Evolutionary conservation across 2,329 filamentous ascomycete species (phyloP).

Genomic region (Amylocarpus encephaloides): DNA sequence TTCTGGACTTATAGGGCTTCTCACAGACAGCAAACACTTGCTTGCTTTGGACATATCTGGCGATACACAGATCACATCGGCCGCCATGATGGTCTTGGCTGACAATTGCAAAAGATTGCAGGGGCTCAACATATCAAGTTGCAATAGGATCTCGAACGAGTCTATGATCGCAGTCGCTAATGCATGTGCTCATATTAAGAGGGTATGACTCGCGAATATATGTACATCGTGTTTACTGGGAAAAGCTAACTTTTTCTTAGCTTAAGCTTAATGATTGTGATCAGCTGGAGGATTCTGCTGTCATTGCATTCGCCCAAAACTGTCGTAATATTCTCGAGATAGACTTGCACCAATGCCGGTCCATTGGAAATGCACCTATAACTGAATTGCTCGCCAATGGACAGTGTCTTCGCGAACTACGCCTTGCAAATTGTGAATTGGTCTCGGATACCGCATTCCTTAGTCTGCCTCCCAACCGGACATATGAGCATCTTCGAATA

Average conservation of each 20-base stretch:
- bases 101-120: conserved; percentile 79
- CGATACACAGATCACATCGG: conserved; percentile 72
- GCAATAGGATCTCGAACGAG: conserved; percentile 76
- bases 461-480: conserved; percentile 59
- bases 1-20: conserved; percentile 69
- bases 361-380: conserved; percentile 77
- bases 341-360: conserved; percentile 79
- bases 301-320: conserved; percentile 78
- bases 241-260: conserved; percentile 36
- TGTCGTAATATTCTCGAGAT: conserved; percentile 95
- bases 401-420: conserved; percentile 79
- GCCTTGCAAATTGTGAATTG: conserved; percentile 76
- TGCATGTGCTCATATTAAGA: conserved; percentile 79
- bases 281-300: conserved; percentile 76
- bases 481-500: conserved; percentile 84
- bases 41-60: conserved; percentile 87
- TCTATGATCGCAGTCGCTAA: conserved; percentile 75
- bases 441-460: conserved; percentile 88
- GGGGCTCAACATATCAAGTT: conserved; percentile 87
- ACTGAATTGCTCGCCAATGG: conserved; percentile 74
- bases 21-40: conserved; percentile 72
- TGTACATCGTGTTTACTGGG: neutral
- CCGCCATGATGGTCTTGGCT: conserved; percentile 70
- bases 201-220: conserved; percentile 46
- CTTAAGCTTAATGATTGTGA: conserved; percentile 90